A percentile compares a stretch with the other conserved stretches of the same genome.
Conservation (phyloP, 768 basidiomycete species). For the Mycena amicta region DNA sequence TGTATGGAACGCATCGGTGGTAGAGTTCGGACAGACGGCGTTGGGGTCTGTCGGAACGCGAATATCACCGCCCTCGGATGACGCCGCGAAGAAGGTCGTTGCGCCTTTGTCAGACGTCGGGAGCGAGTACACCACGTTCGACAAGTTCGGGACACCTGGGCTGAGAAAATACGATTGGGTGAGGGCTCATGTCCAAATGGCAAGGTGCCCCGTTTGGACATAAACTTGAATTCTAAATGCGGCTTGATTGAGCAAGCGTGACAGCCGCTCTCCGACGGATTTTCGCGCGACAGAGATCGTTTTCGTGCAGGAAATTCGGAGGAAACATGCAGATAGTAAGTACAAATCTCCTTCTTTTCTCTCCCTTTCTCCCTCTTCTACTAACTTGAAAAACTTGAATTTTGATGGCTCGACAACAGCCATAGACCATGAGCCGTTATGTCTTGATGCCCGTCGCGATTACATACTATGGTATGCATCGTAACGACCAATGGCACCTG, state of each 20-base stretch:
- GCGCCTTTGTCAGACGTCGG: conserved; percentile 57
- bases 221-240: too few relatives aligned
- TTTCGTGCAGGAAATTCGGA: neutral
- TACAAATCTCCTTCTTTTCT: too few relatives aligned
- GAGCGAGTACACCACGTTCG: conserved; percentile 46
- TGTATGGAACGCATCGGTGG: conserved; percentile 54
- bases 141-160: conserved; percentile 34
- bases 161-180: too few relatives aligned
- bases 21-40: conserved; percentile 53
- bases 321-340: neutral
- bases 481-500: neutral
- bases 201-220: too few relatives aligned
- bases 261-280: too few relatives aligned
- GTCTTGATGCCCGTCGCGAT: too few relatives aligned
- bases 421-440: neutral
- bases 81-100: conserved; percentile 58
- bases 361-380: too few relatives aligned
- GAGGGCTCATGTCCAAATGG: too few relatives aligned
- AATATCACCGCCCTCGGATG: conserved; percentile 55
- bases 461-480: neutral
- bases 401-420: neutral
- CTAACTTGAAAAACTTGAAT: too few relatives aligned
- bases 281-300: neutral
- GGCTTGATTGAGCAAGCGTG: too few relatives aligned
- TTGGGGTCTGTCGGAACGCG: conserved; percentile 50